A percentile compares a stretch with the other conserved stretches of the same genome.
These are phyloP conservation scores for Coemansia sp. DNA, from an alignment of 192 early-diverging fungal species.

Conservation along the genomic window DNA sequence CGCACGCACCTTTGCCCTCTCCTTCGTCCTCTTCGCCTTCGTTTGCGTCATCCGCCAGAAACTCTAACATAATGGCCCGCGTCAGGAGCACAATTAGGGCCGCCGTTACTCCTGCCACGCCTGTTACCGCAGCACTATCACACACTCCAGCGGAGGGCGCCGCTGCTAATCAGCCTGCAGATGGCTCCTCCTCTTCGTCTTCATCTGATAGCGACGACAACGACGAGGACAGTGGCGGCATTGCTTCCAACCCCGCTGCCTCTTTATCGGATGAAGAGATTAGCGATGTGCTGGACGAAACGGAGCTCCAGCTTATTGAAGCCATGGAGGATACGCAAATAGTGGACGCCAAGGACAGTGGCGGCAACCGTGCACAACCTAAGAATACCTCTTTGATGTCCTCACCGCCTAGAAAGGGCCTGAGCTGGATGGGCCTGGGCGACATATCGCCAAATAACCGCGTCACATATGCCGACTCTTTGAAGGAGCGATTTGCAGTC, in stretches of 20 bases:
- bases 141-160: not conserved
- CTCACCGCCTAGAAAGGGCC: conserved; percentile 14
- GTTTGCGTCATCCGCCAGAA: not conserved
- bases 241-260: conserved; percentile 16
- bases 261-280: conserved; percentile 51
- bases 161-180: not conserved
- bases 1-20: not conserved
- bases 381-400: not conserved
- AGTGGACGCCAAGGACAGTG: conserved; percentile 20
- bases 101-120: conserved; percentile 6
- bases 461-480: conserved; percentile 33
- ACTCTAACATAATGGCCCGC: conserved; percentile 24
- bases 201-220: conserved; percentile 4
- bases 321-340: conserved; percentile 55
- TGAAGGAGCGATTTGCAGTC: conserved; percentile 48
- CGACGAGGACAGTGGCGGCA: conserved; percentile 4
- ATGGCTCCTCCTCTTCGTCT: not conserved
- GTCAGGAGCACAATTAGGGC: conserved; percentile 34
- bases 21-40: conserved; percentile 9
- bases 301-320: conserved; percentile 53
- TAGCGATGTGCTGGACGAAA: conserved; percentile 53
- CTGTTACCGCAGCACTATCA: not conserved
- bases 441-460: conserved; percentile 15
- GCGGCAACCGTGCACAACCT: not conserved
- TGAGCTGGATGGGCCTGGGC: conserved; percentile 41